A percentile compares a stretch with the other conserved stretches of the same genome.
Evolutionary conservation across 2,329 filamentous ascomycete genomes (phyloP).

Genomic region (Diaporthe citrichinensis): DNA sequence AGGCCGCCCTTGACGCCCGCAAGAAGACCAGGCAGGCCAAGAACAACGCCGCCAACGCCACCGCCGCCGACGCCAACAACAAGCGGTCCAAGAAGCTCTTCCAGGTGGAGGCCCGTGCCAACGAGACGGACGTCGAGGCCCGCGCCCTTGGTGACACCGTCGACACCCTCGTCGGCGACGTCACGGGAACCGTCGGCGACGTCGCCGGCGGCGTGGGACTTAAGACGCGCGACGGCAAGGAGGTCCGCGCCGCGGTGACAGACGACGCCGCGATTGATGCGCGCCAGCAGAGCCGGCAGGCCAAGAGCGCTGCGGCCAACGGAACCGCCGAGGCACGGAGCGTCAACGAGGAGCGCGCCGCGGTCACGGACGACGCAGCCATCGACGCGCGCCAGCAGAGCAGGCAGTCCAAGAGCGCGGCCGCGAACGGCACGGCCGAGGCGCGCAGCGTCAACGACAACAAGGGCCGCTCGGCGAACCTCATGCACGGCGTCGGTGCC

Average conservation of each 20-base stretch:
- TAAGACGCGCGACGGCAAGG: slow-evolving; percentile 13
- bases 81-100: slow-evolving; percentile 11
- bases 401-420: neutral
- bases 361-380: neutral
- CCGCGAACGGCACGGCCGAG: neutral
- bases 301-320: neutral
- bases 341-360: neutral
- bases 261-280: neutral
- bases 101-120: neutral
- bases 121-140: neutral
- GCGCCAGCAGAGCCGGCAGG: neutral
- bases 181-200: neutral
- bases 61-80: neutral
- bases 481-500: neutral
- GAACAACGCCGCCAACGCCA: neutral
- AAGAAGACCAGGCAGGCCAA: neutral
- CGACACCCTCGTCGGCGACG: neutral
- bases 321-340: neutral
- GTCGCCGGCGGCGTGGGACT: neutral
- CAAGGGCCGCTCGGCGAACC: neutral
- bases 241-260: neutral
- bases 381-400: neutral
- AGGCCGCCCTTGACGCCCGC: slow-evolving; percentile 12
- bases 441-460: neutral
- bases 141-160: neutral